Conservation (phyloP, 2,329 filamentous ascomycete species). For the Fusarium sambucinum region DNA sequence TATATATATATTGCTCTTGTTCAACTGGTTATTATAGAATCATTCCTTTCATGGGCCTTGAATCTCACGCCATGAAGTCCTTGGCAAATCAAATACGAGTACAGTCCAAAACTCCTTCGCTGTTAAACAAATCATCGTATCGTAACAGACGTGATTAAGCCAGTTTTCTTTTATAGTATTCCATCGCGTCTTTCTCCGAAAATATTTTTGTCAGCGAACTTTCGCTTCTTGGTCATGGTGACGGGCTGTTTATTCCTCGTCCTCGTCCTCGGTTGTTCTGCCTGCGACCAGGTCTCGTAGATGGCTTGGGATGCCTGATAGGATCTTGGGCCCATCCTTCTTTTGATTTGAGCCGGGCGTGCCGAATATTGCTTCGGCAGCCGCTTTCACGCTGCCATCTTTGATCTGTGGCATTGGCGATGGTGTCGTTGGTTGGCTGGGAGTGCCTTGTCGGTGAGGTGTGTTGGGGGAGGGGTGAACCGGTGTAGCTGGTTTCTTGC, state of each 20-base stretch:
- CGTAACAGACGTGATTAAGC: background rate
- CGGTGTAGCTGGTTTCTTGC: background rate
- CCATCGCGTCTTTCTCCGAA: background rate
- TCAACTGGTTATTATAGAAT: background rate
- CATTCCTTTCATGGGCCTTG: background rate
- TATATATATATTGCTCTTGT: background rate
- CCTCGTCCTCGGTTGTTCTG: background rate
- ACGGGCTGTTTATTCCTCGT: background rate
- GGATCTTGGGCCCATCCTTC: slow-evolving; percentile 1
- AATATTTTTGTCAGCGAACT: background rate
- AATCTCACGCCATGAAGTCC: background rate
- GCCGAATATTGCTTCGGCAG: slow-evolving; percentile 3
- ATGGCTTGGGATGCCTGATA: slow-evolving; percentile 5
- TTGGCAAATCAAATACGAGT: background rate
- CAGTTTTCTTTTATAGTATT: background rate
- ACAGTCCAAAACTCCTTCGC: slow-evolving; percentile 5
- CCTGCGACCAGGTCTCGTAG: slow-evolving; percentile 4
- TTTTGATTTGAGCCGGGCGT: background rate
- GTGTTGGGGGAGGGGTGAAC: slow-evolving; percentile 1
- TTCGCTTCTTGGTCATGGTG: background rate
- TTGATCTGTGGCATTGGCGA: background rate
- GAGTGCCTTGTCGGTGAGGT: background rate
- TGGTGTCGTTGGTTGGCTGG: background rate
- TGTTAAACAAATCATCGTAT: background rate
- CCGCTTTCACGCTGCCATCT: background rate